These are phyloP conservation scores for Claviceps sp. DNA, from an alignment of 2,329 filamentous ascomycete genomes.

Conservation along the genomic window DNA sequence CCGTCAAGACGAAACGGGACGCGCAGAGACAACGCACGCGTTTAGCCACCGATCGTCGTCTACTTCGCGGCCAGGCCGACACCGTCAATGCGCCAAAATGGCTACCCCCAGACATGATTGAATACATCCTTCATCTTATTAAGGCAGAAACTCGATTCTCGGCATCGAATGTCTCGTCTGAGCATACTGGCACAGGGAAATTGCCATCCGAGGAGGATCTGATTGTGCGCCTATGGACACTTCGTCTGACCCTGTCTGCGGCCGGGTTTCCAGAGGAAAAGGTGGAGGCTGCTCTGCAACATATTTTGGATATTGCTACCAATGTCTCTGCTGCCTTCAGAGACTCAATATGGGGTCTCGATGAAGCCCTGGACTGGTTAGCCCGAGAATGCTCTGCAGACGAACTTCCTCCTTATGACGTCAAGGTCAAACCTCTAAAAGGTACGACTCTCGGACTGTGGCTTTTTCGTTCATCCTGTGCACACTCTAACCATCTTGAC, in stretches of 20 bases:
- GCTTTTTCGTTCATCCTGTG: background rate
- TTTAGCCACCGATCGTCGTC: conserved; percentile 71
- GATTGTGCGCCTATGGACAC: conserved; percentile 68
- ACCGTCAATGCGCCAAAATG: conserved; percentile 60
- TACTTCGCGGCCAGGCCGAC: conserved; percentile 69
- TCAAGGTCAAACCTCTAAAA: conserved; percentile 24
- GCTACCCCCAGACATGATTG: conserved; percentile 67
- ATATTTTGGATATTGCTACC: conserved; percentile 54
- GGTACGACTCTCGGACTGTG: conserved; percentile 13
- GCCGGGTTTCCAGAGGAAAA: conserved; percentile 54
- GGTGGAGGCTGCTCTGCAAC: conserved; percentile 49
- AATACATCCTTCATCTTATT: conserved; percentile 62
- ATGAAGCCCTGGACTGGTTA: conserved; percentile 82
- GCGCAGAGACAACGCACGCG: conserved; percentile 61
- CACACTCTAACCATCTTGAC: conserved; percentile 5
- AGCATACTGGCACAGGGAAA: conserved; percentile 33
- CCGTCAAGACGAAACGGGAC: conserved; percentile 66
- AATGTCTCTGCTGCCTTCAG: conserved; percentile 43
- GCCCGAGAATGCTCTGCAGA: conserved; percentile 59
- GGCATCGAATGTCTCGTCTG: conserved; percentile 34
- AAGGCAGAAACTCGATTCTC: conserved; percentile 50
- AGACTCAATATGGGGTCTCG: conserved; percentile 69
- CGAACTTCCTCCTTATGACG: conserved; percentile 60
- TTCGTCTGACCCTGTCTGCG: conserved; percentile 58
- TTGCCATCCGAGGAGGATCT: conserved; percentile 62